Percentiles rank a stretch among this genome's conserved stretches.
phyloP scores from a whole-genome alignment of 148 eudicot genomes.

The Rhododendron henanense region DNA sequence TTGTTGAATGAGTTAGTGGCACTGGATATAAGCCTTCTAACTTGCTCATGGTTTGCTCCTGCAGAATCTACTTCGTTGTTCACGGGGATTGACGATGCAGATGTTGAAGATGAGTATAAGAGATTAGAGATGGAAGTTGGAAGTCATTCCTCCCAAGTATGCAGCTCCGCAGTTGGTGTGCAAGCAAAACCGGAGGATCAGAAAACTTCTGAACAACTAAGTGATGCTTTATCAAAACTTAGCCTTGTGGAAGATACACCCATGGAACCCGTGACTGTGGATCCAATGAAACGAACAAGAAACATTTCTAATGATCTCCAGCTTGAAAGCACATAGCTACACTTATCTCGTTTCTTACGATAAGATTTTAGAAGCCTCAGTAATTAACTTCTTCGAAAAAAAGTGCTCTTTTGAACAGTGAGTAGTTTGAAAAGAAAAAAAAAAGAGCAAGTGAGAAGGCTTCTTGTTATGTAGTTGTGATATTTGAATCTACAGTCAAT shows the following conservation, averaged over 20 bases:
- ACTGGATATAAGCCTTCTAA: background rate
- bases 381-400: background rate
- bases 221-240: slow-evolving; percentile 51
- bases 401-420: background rate
- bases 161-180: slow-evolving; percentile 16
- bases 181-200: slow-evolving; percentile 21
- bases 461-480: background rate
- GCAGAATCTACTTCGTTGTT: slow-evolving; percentile 41
- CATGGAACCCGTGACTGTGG: slow-evolving; percentile 4
- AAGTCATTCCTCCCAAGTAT: slow-evolving; percentile 20
- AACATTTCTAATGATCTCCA: slow-evolving; percentile 1
- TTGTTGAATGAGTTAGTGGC: background rate
- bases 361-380: background rate
- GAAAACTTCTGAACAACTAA: slow-evolving; percentile 34
- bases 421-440: background rate
- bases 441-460: background rate
- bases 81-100: slow-evolving; percentile 49
- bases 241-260: slow-evolving; percentile 28
- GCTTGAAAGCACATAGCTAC: slow-evolving; percentile 21
- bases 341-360: background rate
- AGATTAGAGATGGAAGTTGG: slow-evolving; percentile 52
- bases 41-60: slow-evolving; percentile 4
- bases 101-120: slow-evolving; percentile 63
- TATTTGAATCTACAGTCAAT: background rate
- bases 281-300: slow-evolving; percentile 7